Base-by-base conservation (phyloP, 306 rosid species). In the Inga oerstediana region DNA sequence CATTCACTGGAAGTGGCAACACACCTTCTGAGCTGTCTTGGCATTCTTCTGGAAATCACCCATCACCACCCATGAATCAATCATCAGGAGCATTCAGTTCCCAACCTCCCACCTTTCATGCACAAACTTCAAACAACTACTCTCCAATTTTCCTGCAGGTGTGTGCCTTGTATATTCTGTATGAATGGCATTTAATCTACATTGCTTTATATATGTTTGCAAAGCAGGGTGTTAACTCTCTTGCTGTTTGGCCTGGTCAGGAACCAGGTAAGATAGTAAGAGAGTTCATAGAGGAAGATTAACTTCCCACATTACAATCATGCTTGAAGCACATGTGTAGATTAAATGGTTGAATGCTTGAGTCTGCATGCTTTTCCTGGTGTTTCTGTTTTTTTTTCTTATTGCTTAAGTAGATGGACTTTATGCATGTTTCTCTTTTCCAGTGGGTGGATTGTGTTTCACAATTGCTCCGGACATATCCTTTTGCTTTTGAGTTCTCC, bases 391-490 rank as follows among this genome's bases (percentile, higher is more conserved):
- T 68, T 68, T 59, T 77, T 73, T 62, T 66, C 37, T 76, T 3
- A 37, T 3, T 78, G 83, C 65, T 41, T 54, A 54, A 46, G 48
- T 79, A 73, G 61, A 32, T 70, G 75, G 75, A 48, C 78, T 82
- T 79, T 45, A 71, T 72, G 34, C 62, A 13, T 85, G 62, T 89
- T 70, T 85, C 20, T 5, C 75, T 44, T 71, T 43, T 86, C 86
- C 94, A 96, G 99, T 96, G 99, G 99, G 86, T 92, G 82, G 99
- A 96, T 86, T 96, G 99, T 74, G 93, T 94, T 83, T 89, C 99
- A 72, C 99, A 96, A 86, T 77, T 96, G 84, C 44, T 92, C 85
- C 97, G 98, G 86, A 96, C 93, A 91, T 96, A 96, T 89, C 99
- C 99, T 62, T 90, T 80, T 81, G 97, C 99, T 74, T 96, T 96